Evolutionary conservation across 805 yeast genomes (phyloP), one percentile per base, ranked within the genome.

Genomic region (Yarrowia deformans): DNA sequence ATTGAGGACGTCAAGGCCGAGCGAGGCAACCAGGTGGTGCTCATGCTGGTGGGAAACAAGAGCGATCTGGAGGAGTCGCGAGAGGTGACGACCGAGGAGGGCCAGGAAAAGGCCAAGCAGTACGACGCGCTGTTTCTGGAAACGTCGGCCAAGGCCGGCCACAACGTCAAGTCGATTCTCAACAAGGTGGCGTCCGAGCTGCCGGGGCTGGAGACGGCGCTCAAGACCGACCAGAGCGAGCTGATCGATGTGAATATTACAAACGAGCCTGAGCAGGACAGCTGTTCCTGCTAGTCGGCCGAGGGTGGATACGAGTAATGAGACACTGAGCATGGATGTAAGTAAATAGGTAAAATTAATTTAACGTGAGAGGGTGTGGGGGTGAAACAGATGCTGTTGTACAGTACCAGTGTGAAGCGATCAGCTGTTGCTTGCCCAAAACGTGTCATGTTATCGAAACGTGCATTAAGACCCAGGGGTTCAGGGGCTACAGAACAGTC

Each of bases 121-220:
- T 81, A 90, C 56, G 93, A 90, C 10, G 93, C 94, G 56, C 86
- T 88, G 77, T 91, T 89, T 77, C 88, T 94, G 77, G 99, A 95
- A 77, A 94, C 98, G 1, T 90, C 97, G 70, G 94, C 98, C 12
- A 94, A 93, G 80, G 93, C 93, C 56, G 97, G 97, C 40, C 90
- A 93, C 78, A 95, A 95, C 74, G 97, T 95, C 69, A 94, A 94
- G 80, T 85, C 87, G 69, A 81, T 95, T 72, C 94, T 95, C 81
- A 91, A 93, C 76, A 90, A 90, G 76, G 90, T 94, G 71, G 99
- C 98, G 14, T 90, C 90, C 76, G 87, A 91, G 70, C 84, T 95
- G 70, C 98, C 98, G 1, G 98, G 93, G 69, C 87, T 91, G 75
- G 88, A 86, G 73, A 79, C 77, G 18, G 69, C 64, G 1, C 42